These are phyloP conservation scores for Colletotrichum neosansevieriae DNA, from an alignment of 2,329 filamentous ascomycete species.

Conservation along the genomic window DNA sequence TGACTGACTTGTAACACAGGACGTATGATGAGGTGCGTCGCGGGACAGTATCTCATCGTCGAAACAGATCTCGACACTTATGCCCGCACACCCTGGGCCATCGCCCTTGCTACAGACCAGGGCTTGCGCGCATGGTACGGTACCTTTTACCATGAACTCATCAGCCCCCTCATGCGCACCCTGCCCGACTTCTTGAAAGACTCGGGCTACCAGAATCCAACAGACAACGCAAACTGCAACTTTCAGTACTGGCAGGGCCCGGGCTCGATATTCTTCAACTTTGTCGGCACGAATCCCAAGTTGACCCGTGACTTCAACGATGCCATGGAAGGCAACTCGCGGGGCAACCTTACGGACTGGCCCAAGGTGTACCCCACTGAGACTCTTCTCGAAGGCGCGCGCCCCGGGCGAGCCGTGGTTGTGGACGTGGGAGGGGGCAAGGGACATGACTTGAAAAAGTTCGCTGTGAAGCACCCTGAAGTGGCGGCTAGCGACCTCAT, in stretches of 20 bases:
- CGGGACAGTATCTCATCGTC: constrained; percentile 50
- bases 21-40: constrained; percentile 51
- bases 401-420: constrained; percentile 46
- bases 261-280: constrained; percentile 48
- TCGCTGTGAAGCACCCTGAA: constrained; percentile 46
- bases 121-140: constrained; percentile 49
- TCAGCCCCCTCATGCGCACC: constrained; percentile 47
- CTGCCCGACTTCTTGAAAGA: constrained; percentile 50
- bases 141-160: constrained; percentile 49
- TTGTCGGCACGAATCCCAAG: constrained; percentile 46
- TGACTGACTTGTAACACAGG: constrained; percentile 37
- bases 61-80: constrained; percentile 52
- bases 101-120: constrained; percentile 46
- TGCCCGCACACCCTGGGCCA: constrained; percentile 49
- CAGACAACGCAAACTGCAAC: constrained; percentile 48
- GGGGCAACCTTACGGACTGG: constrained; percentile 53
- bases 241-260: constrained; percentile 49
- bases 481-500: constrained; percentile 46
- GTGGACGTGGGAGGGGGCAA: constrained; percentile 53
- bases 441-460: constrained; percentile 52
- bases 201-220: constrained; percentile 51
- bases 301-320: constrained; percentile 50
- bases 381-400: constrained; percentile 45
- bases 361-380: constrained; percentile 44
- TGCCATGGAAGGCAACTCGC: constrained; percentile 54